These are phyloP conservation scores for Vachellia collinsii DNA, from an alignment of 306 rosid species.

Conservation along the genomic window DNA sequence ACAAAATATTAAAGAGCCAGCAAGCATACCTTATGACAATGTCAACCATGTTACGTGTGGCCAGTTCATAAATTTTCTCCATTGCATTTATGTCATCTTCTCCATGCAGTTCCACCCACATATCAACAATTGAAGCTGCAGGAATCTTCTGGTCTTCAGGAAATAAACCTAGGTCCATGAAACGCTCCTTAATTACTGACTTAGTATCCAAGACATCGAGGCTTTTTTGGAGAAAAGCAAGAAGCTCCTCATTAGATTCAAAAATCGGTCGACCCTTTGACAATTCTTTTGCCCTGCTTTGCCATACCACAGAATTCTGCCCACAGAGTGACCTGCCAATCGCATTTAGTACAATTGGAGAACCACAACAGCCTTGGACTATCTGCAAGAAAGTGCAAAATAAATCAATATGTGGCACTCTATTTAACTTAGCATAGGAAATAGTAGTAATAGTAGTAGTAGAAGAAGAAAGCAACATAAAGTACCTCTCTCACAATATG, in stretches of 20 bases:
- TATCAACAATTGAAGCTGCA: conserved; percentile 64
- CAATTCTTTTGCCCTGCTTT: conserved; percentile 31
- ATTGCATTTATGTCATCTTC: conserved; percentile 47
- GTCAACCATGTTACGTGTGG: conserved; percentile 41
- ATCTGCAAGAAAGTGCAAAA: conserved; percentile 47
- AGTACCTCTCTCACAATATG: conserved; percentile 52
- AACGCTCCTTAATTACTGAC: conserved; percentile 49
- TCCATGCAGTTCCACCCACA: conserved; percentile 54
- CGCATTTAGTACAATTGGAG: conserved; percentile 60
- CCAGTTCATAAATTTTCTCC: conserved; percentile 43
- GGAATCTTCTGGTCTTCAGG: conserved; percentile 72
- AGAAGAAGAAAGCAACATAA: neutral
- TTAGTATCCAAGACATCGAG: conserved; percentile 44
- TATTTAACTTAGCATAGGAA: neutral
- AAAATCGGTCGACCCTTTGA: conserved; percentile 43
- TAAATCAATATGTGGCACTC: neutral
- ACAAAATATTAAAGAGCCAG: conserved; percentile 4
- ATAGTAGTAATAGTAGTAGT: neutral
- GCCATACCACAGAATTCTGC: conserved; percentile 40
- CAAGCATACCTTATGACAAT: conserved; percentile 55
- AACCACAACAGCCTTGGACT: conserved; percentile 52
- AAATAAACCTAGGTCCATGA: conserved; percentile 67
- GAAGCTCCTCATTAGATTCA: conserved; percentile 30
- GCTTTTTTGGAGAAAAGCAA: conserved; percentile 50
- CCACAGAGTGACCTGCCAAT: conserved; percentile 49